Conservation (phyloP, 148 eudicot genomes). For the Heliosperma pusillum region DNA sequence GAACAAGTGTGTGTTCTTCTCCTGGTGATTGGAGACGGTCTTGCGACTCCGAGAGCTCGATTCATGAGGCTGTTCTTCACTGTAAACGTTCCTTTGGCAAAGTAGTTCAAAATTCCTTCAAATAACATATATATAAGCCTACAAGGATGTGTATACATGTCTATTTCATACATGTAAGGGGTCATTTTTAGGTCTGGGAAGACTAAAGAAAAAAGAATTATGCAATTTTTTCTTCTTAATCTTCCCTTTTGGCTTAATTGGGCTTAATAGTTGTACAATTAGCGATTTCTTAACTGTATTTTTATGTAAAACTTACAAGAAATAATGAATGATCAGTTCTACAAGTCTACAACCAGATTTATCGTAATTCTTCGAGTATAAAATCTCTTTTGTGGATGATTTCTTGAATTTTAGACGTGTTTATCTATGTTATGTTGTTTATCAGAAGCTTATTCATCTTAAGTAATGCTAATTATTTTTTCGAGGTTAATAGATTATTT, state of each 20-base stretch:
- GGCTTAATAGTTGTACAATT: background rate
- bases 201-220: background rate
- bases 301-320: conserved; percentile 7
- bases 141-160: background rate
- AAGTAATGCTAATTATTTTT: too few relatives aligned
- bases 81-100: conserved; percentile 80
- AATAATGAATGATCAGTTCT: too few relatives aligned
- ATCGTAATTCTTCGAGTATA: too few relatives aligned
- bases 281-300: background rate
- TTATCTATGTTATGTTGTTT: too few relatives aligned
- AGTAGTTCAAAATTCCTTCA: conserved; percentile 18
- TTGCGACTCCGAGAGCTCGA: conserved; percentile 85
- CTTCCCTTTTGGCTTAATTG: background rate
- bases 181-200: background rate
- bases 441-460: too few relatives aligned
- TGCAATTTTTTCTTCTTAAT: background rate
- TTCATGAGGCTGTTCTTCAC: conserved; percentile 88
- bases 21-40: conserved; percentile 53
- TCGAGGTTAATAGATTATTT: background rate
- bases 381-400: too few relatives aligned
- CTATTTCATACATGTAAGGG: background rate
- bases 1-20: conserved; percentile 51
- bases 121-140: background rate
- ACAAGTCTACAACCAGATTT: too few relatives aligned
- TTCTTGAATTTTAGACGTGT: too few relatives aligned